Evolutionary conservation across 495 filamentous ascomycete genomes (phyloP), one percentile per base, ranked within the genome.

Genomic region (Daldinia bambusicola): DNA sequence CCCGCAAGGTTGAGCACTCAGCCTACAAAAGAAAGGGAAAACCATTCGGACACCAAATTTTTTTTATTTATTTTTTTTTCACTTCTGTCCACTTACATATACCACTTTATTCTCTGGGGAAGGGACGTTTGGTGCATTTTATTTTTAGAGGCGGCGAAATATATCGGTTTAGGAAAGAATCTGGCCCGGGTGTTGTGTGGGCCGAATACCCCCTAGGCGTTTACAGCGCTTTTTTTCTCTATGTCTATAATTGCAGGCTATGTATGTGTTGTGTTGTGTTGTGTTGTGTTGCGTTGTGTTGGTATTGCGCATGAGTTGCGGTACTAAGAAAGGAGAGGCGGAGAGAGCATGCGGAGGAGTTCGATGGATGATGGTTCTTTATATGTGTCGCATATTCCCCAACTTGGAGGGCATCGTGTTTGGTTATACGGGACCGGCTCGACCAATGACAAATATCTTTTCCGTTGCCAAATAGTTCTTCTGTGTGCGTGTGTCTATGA

Each of bases 291-390:
- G n/a, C n/a, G n/a, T n/a, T n/a, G n/a, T n/a, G n/a, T n/a, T n/a
- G n/a, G n/a, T n/a, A n/a, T n/a, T 67, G 31, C 41, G 34, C 18
- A 18, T 13, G 18, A 48, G 43, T 13, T 38, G 22, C n/a, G 55
- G 48, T 69, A 52, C 55, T 62, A 66, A 62, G 16, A 22, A 36
- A 10, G 26, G 26, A 26, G 26, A 26, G 26, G 26, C 1, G 16
- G 3, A 6, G 50, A 53, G 64, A 73, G 70, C 61, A 66, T 69
- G 70, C 56, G 70, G 70, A 65, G 70, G 70, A 73, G 70, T 73
- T 69, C 52, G 66, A 59, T 66, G 70, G 65, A 68, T 72, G 66
- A 59, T 66, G 70, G 65, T 72, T 72, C 64, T 72, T 72, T 50
- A 61, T 50, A 61, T 68, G 70, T 68, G 70, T 72, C 65, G 41